Base-by-base conservation (phyloP, 2,329 filamentous ascomycete species). In the Gnomoniopsis smithogilvyi region DNA sequence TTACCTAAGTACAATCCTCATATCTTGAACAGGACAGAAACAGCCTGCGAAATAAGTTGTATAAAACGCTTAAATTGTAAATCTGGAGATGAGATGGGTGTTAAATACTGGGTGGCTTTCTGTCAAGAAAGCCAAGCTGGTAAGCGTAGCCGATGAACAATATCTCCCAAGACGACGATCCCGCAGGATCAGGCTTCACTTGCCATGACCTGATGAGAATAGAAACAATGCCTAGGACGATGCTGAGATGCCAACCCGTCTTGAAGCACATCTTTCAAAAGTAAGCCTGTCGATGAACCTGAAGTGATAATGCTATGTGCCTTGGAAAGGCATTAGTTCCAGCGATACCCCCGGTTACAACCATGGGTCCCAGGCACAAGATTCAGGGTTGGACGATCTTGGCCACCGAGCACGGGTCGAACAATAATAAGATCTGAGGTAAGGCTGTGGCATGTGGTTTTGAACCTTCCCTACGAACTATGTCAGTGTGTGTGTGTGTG, bases 231-330 rank as follows among this genome's bases (percentile, higher is more conserved):
- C 41, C 48, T 52, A 48, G 55, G 46, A 45, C 55, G 51, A 45
- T 51, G 41, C 47, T 58, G 49, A 58, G 56, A 58, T 58, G 56
- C 56, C 56, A 58, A 26, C 49, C 43, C 8, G 48, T 58, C 49
- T 30, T 58, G 56, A 58, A 53, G 56, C 56, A 58, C 24, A 30
- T 30, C 26, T 58, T 17, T 47, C 22, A 49, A 36, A 58, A 51
- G 47, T 58, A 53, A 53, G 49, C 49, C 33, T 53, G 56, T 43
- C 56, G 56, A 58, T 58, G 56, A 58, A 58, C 24, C 56, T 14
- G 41, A 15, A 53, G 47, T 17, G 45, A 49, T 49, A 52, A 58
- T 58, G 56, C 56, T 48, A 33, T 47, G 56, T 17, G 21, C 21
- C 45, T 50, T 47, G 49, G 49, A 26, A 19, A 36, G 53, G 22